phyloP scores from a whole-genome alignment of 306 rosid genomes.

The Trifolium repens region DNA sequence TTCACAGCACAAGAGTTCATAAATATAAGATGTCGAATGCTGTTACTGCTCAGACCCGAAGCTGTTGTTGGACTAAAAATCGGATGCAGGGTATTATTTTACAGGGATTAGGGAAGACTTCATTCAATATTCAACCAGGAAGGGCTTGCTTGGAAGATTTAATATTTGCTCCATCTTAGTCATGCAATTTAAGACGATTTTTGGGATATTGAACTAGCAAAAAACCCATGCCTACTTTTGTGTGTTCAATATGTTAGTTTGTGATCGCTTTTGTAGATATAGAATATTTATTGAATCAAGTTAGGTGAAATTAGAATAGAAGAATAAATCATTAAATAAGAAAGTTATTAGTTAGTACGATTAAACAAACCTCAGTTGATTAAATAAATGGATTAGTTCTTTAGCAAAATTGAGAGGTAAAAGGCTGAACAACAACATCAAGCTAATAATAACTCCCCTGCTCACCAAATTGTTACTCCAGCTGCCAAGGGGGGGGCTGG shows the following conservation, averaged over 20 bases:
- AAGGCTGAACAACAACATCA: neutral
- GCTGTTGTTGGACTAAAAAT: neutral
- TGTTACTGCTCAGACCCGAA: neutral
- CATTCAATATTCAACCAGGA: neutral
- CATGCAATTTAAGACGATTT: neutral
- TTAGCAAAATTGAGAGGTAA: neutral
- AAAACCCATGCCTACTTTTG: too few species aligned
- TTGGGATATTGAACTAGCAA: neutral
- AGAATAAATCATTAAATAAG: too few species aligned
- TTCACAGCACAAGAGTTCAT: neutral
- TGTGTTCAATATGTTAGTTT: too few species aligned
- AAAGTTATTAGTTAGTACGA: too few species aligned
- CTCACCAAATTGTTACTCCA: conserved; percentile 8
- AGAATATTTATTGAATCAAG: too few species aligned
- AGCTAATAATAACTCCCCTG: neutral
- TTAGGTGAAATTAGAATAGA: too few species aligned
- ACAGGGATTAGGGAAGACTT: neutral
- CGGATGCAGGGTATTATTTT: conserved; percentile 5
- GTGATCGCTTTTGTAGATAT: too few species aligned
- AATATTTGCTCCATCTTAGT: neutral
- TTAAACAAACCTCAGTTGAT: too few species aligned
- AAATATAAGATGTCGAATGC: neutral
- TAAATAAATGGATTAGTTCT: neutral
- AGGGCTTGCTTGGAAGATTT: neutral
- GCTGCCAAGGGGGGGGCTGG: neutral